Base-by-base conservation (phyloP, 768 basidiomycete species). In the Punctularia strigosozonata region DNA sequence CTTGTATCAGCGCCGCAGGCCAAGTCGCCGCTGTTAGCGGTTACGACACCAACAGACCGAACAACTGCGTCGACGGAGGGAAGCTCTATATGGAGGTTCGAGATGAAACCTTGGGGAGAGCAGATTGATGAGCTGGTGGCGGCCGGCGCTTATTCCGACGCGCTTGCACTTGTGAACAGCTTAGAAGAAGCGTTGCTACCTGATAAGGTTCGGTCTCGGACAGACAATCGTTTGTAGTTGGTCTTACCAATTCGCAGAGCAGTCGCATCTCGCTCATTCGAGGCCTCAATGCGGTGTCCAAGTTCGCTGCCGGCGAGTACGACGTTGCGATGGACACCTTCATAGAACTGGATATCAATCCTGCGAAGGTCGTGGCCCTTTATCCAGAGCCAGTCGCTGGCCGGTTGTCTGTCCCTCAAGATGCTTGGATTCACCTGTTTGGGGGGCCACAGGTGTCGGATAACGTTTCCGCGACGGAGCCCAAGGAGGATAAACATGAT, bases 311-410 rank as follows among this genome's bases (percentile, higher is more conserved):
- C 6, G 71, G 69, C 6, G 68, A 77, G 41, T 92, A 75, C 50
- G 80, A 84, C 44, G 60, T 65, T 1, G 91, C 94, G 1, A 81
- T 97, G 41, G 80, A 95, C 52, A 73, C 78, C 0, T 91, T 98
- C 56, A 71, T 91, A 35, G 75, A 82, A 30, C 77, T 94, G 30
- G 82, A 97, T 46, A 66, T 91, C 47, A 92, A 92, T 50, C 95
- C 95, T 0, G 88, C 92, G 0, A 89, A 91, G 51, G 87, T 99
- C 3, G 70, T 98, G 17, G 82, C 91, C 2, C 62, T 98, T 5
- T 99, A 88, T 56, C 85, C 88, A 0, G 76, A 83, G 25, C 65
- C 67, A 10, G 73, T 98, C 3, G 72, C 89, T 1, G 94, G 94
- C 5, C 69, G 85, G 23, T 59, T 97, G 6, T 65, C 77, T 4